These are phyloP conservation scores for Trametes cingulata DNA, from an alignment of 768 basidiomycete genomes.

Conservation along the genomic window DNA sequence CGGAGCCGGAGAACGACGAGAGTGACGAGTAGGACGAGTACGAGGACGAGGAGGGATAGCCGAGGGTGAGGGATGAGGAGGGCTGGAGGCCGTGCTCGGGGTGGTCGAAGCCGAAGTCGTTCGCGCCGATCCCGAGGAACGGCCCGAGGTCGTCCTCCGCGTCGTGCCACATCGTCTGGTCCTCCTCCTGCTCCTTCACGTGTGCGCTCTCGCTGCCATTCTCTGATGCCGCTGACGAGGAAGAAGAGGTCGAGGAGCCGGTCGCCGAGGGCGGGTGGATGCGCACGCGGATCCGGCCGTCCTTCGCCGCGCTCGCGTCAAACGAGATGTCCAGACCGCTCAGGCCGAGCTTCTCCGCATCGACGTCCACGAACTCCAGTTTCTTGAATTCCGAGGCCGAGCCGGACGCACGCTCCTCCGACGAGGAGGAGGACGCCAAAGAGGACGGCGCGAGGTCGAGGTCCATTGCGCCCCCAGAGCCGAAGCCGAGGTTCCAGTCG, in stretches of 20 bases:
- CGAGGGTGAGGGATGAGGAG: not conserved
- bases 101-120: conserved; percentile 22
- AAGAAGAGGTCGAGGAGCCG: conserved; percentile 35
- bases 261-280: conserved; percentile 53
- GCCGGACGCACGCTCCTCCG: conserved; percentile 22
- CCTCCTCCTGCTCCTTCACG: conserved; percentile 24
- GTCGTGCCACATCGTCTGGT: conserved; percentile 36
- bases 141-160: conserved; percentile 43
- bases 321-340: conserved; percentile 72
- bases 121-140: conserved; percentile 56
- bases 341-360: conserved; percentile 44
- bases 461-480: conserved; percentile 30
- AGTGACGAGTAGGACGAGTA: not conserved
- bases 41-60: conserved; percentile 4
- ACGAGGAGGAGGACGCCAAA: conserved; percentile 30
- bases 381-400: conserved; percentile 46
- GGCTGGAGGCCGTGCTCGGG: conserved; percentile 4
- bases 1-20: conserved; percentile 5
- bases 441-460: conserved; percentile 32
- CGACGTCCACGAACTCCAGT: conserved; percentile 60
- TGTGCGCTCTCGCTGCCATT: conserved; percentile 31
- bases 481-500: conserved; percentile 44
- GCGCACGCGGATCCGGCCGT: conserved; percentile 73
- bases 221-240: conserved; percentile 36
- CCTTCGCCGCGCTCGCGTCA: conserved; percentile 60